These are phyloP conservation scores for Diaporthe eres DNA, from an alignment of 2,329 filamentous ascomycete genomes.

Conservation along the genomic window DNA sequence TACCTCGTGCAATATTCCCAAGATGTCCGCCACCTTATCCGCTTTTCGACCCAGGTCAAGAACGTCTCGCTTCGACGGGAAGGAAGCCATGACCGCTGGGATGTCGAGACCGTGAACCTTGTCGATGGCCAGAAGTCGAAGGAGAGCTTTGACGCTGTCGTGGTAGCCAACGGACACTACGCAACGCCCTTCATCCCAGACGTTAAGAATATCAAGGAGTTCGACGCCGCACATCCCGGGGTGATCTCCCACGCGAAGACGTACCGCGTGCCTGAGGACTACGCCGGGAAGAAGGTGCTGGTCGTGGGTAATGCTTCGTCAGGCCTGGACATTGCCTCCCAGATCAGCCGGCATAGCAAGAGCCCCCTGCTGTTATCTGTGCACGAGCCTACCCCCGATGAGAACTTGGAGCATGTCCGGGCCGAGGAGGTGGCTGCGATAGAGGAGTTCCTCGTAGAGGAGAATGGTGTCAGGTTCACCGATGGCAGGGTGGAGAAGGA, in stretches of 20 bases:
- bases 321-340: constrained; percentile 84
- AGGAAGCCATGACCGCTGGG: constrained; percentile 68
- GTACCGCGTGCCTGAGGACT: constrained; percentile 78
- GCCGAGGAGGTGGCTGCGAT: constrained; percentile 71
- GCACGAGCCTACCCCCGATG: constrained; percentile 63
- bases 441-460: constrained; percentile 65
- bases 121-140: constrained; percentile 14
- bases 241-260: constrained; percentile 83
- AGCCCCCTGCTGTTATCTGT: constrained; percentile 76
- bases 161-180: constrained; percentile 84
- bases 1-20: constrained; percentile 82
- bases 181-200: constrained; percentile 76
- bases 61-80: constrained; percentile 62
- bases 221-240: constrained; percentile 71
- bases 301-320: constrained; percentile 89
- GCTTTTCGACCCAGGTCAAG: constrained; percentile 79
- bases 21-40: constrained; percentile 76
- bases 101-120: constrained; percentile 46
- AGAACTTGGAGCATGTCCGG: constrained; percentile 59
- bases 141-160: constrained; percentile 79
- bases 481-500: constrained; percentile 75
- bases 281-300: constrained; percentile 79
- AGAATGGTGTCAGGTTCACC: constrained; percentile 74
- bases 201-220: constrained; percentile 71
- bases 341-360: constrained; percentile 75